Evolutionary conservation across 2,329 filamentous ascomycete genomes (phyloP), one percentile per base, ranked within the genome.

Genomic region (Nothophoma quercina): DNA sequence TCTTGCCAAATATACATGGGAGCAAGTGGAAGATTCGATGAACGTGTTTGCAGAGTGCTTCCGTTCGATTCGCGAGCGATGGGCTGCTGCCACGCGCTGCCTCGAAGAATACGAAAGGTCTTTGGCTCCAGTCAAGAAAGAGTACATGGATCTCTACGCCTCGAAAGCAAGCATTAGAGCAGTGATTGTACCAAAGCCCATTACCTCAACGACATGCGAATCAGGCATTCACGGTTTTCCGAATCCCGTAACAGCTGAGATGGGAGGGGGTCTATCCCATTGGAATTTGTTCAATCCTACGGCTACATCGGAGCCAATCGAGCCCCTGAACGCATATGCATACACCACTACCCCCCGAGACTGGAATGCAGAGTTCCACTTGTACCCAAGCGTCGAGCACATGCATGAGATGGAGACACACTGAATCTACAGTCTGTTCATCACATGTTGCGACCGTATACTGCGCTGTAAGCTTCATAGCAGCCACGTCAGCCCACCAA

Each of bases 21-120:
- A 61, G 23, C 46, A 66, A 26, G 60, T 73, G 4, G 64, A 73
- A 29, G 54, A 65, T 2, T 71, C 61, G 59, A 71, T 72, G 64
- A 45, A 58, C 7, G 51, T 59, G 9, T 73, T 74, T 29, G 65
- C 67, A 3, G 60, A 64, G 13, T 73, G 69, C 45, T 73, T 74
- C 47, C 51, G 58, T 7, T 67, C 65, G 19, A 72, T 73, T 44
- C 63, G 68, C 10, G 70, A 74, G 51, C 66, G 71, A 33, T 74
- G 71, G 71, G 53, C 70, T 6, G 68, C 67, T 7, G 70, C 71
- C 7, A 63, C 58, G 21, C 60, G 71, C 13, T 73, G 69, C 29
- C 51, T 69, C 10, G 69, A 73, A 34, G 70, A 73, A 46, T 74
- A 72, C 25, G 63, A 71, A 29, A 62, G 68, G 42, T 56, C 69